phyloP scores from a whole-genome alignment of 108 stramenopile genomes.

The Conticribra guillardii region DNA sequence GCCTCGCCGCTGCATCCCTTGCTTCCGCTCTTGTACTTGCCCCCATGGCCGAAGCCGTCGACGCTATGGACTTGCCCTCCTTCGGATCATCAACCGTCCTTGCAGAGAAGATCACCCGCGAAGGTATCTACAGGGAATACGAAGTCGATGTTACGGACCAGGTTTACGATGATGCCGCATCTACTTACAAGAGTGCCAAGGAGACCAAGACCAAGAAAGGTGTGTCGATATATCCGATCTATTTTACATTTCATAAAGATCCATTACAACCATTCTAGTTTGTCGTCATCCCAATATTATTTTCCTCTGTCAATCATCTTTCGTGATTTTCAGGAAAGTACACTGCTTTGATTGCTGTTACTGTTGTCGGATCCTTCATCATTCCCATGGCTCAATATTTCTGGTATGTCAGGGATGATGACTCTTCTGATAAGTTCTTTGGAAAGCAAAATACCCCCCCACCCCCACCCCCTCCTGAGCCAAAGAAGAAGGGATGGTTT shows the following conservation, averaged over 20 bases:
- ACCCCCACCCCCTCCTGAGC: slow-evolving; percentile 66
- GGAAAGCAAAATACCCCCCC: slow-evolving; percentile 48
- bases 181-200: slow-evolving; percentile 86
- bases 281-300: too few relatives aligned
- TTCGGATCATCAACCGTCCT: slow-evolving; percentile 68
- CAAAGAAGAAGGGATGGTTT: slow-evolving; percentile 82
- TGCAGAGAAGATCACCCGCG: slow-evolving; percentile 72
- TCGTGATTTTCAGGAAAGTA: slow-evolving; percentile 78
- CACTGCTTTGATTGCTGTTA: slow-evolving; percentile 89
- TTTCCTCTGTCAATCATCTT: too few relatives aligned
- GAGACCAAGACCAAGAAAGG: slow-evolving; percentile 93
- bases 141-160: slow-evolving; percentile 79
- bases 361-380: slow-evolving; percentile 94
- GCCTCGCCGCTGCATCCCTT: slow-evolving; percentile 40
- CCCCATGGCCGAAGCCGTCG: slow-evolving; percentile 64
- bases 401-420: slow-evolving; percentile 94
- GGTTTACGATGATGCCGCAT: slow-evolving; percentile 75
- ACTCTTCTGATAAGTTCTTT: slow-evolving; percentile 86
- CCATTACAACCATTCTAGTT: too few relatives aligned
- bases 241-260: too few relatives aligned
- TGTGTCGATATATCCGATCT: slow-evolving; percentile 51
- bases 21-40: slow-evolving; percentile 41
- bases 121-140: slow-evolving; percentile 86
- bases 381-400: slow-evolving; percentile 98
- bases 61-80: slow-evolving; percentile 40